Evolutionary conservation across 352 stramenopile species (phyloP), one percentile per base, ranked within the genome.

Genomic region (Phytophthora pluvialis): DNA sequence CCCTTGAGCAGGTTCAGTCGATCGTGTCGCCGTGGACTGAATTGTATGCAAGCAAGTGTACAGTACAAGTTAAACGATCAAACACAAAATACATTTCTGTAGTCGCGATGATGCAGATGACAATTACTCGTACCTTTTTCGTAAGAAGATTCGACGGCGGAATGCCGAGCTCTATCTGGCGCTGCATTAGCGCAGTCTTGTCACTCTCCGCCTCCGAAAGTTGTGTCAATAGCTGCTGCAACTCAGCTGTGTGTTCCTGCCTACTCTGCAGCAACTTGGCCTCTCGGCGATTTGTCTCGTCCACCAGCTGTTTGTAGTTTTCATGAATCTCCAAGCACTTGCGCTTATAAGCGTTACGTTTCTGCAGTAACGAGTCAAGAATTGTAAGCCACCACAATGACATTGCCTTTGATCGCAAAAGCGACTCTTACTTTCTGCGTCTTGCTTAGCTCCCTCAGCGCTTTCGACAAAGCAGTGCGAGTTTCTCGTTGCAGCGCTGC

Each of bases 321-420:
- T 90, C 81, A 67, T 94, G 86, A 52, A 87, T 78, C 56, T 94
- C 80, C 9, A 94, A 70, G 56, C 86, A 94, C 39, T 93, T 94
- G 25, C 76, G 73, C 40, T 94, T 94, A 66, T 92, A 94, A 26
- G 82, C 82, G 53, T 94, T 82, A 13, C 83, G 77, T 73, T 94
- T 93, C 80, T 90, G 18, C 12, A 40, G 29, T 39, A 7, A 39
- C 5, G 18, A 49, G 13, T 4, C 29, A 50, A 33, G 26, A 31
- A 8, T 26, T 32, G 16, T 42, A 29, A 54, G 28, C 47, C 5
- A 46, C 12, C 3, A 26, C 45, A 35, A 36, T 44, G 10, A 8
- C 13, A 8, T 38, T 16, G n/a, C 4, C 7, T n/a, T 32, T 7
- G 12, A 53, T 11, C 21, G 31, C 7, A 15, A 63, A 45, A 53